These are phyloP conservation scores for Cokeromyces recurvatus DNA, from an alignment of 371 early-diverging fungal genomes.

Conservation along the genomic window DNA sequence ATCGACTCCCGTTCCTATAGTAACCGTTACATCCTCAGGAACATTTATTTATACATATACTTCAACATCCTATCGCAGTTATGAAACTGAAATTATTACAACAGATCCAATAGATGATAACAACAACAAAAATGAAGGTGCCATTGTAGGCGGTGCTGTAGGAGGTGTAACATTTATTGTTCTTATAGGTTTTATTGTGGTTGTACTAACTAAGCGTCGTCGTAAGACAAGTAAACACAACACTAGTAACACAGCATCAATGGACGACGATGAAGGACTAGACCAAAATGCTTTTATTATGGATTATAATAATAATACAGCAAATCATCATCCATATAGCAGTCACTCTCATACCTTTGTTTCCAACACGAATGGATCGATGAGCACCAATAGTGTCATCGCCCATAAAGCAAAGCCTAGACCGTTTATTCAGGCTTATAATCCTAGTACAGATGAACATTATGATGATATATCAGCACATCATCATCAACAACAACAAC, in stretches of 20 bases:
- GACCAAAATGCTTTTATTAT: too few species aligned
- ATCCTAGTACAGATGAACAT: slow-evolving; percentile 3
- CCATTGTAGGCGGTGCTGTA: slow-evolving; percentile 21
- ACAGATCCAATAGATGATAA: background rate
- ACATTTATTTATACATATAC: slow-evolving; percentile 8
- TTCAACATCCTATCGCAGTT: slow-evolving; percentile 14
- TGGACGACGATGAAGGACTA: background rate
- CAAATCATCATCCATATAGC: slow-evolving; percentile 2
- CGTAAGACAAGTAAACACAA: background rate
- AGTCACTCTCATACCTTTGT: slow-evolving; percentile 11
- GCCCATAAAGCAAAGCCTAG: slow-evolving; percentile 11
- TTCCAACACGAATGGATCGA: background rate
- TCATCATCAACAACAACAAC: background rate
- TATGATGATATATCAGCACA: background rate
- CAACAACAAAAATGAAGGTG: slow-evolving; percentile 5
- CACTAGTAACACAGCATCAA: too few species aligned
- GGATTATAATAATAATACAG: too few species aligned
- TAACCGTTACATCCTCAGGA: slow-evolving; percentile 14
- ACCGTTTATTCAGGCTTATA: slow-evolving; percentile 20
- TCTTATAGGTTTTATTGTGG: slow-evolving; percentile 10
- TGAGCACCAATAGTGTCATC: too few species aligned
- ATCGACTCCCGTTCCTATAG: slow-evolving; percentile 10
- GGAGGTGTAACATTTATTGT: slow-evolving; percentile 17
- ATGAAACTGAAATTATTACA: slow-evolving; percentile 2
- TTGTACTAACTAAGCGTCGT: slow-evolving; percentile 7